These are phyloP conservation scores for Paramecium octaurelia DNA, from an alignment of 73 alveolate genomes.

Conservation along the genomic window DNA sequence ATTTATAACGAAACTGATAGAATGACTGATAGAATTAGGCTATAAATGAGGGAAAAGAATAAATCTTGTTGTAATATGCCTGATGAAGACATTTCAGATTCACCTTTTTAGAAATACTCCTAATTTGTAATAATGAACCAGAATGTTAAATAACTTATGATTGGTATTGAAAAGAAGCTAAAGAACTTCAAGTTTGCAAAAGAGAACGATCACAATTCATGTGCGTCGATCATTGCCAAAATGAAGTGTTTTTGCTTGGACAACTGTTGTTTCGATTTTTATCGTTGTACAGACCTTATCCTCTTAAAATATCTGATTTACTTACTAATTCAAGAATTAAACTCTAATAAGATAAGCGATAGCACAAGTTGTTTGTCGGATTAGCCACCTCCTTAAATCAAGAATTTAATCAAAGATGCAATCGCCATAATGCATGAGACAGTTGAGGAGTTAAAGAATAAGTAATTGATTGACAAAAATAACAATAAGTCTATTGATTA, in stretches of 20 bases:
- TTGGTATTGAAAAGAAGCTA: not conserved
- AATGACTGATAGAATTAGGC: not conserved
- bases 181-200: not conserved
- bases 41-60: not conserved
- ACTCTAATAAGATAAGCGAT: not conserved
- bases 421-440: conserved; percentile 21
- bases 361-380: not conserved
- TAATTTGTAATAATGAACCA: not conserved
- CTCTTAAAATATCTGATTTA: conserved; percentile 21
- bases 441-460: not conserved
- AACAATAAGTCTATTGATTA: not conserved
- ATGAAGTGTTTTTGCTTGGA: conserved; percentile 42
- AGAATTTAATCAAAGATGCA: not conserved
- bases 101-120: not conserved
- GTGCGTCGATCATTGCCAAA: conserved; percentile 33
- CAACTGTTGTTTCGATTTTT: conserved; percentile 30
- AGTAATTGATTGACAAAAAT: not conserved
- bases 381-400: not conserved
- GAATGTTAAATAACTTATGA: not conserved
- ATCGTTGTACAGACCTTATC: conserved; percentile 42
- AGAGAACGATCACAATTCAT: conserved; percentile 15
- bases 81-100: not conserved
- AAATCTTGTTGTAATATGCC: conserved; percentile 7
- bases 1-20: not conserved
- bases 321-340: not conserved